Conservation (phyloP, 78 protist species). For the Corallochytrium limacisporum region DNA sequence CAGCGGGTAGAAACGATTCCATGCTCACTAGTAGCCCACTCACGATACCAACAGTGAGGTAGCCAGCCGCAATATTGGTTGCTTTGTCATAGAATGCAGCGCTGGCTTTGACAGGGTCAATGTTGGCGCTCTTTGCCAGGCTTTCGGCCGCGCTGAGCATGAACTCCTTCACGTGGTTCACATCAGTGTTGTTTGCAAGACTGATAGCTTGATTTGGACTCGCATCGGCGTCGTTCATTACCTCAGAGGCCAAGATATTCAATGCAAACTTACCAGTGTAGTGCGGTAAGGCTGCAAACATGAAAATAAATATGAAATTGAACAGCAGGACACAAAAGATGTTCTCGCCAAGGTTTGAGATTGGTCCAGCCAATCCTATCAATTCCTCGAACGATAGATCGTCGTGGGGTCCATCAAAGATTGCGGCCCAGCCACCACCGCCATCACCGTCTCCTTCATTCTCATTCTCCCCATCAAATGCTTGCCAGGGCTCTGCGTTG, state of each 20-base stretch:
- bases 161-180: no score
- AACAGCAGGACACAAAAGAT: constrained; percentile 18
- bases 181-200: no score
- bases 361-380: constrained; percentile 10
- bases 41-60: no score
- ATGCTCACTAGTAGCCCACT: no score
- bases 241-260: neutral
- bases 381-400: constrained; percentile 5
- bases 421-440: neutral
- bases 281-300: neutral
- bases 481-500: no score
- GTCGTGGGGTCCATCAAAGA: constrained; percentile 8
- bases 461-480: no score
- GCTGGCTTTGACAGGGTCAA: neutral
- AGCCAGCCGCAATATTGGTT: no score
- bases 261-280: neutral
- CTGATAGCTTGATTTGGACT: no score
- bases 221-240: no score
- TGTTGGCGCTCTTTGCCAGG: neutral
- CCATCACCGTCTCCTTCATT: neutral
- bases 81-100: no score
- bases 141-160: neutral
- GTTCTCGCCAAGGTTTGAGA: constrained; percentile 2
- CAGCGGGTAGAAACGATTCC: no score
- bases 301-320: neutral